phyloP scores from a whole-genome alignment of 129 eudicot genomes.

The Artemisia tridentata region DNA sequence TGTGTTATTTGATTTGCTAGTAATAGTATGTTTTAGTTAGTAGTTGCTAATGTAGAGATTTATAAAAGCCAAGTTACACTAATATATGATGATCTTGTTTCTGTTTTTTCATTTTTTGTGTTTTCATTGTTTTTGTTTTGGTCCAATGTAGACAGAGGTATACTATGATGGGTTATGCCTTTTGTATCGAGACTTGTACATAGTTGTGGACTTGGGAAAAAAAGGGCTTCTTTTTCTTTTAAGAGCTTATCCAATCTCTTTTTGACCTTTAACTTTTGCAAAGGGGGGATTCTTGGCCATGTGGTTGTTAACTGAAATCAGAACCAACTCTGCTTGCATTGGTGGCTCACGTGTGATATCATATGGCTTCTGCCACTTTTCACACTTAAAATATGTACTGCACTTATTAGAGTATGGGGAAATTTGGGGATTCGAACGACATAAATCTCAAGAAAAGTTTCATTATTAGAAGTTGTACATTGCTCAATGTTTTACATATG shows the following conservation, averaged over 20 bases:
- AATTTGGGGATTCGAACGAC: conserved; percentile 9
- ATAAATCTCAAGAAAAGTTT: background rate
- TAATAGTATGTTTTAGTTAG: too few species aligned
- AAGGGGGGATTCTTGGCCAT: conserved; percentile 50
- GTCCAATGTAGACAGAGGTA: too few species aligned
- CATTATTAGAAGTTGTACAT: conserved; percentile 18
- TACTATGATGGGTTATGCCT: background rate
- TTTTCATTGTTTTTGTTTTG: too few species aligned
- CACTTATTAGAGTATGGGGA: conserved; percentile 26
- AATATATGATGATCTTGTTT: too few species aligned
- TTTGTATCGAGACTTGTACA: conserved; percentile 7
- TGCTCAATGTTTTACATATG: conserved; percentile 6
- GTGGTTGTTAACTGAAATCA: conserved; percentile 42
- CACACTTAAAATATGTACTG: conserved; percentile 11
- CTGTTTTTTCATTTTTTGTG: too few species aligned
- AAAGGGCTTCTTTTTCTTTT: background rate
- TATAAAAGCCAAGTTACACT: too few species aligned
- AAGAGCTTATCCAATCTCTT: conserved; percentile 27
- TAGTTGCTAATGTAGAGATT: too few species aligned
- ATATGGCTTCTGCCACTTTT: conserved; percentile 28
- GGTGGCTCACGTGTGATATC: conserved; percentile 26
- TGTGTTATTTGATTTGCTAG: background rate
- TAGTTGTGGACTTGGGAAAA: background rate
- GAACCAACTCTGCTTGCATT: conserved; percentile 30
- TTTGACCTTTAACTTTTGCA: conserved; percentile 49